These are phyloP conservation scores for Neonectria ditissima DNA, from an alignment of 2,329 filamentous ascomycete species.

Conservation along the genomic window DNA sequence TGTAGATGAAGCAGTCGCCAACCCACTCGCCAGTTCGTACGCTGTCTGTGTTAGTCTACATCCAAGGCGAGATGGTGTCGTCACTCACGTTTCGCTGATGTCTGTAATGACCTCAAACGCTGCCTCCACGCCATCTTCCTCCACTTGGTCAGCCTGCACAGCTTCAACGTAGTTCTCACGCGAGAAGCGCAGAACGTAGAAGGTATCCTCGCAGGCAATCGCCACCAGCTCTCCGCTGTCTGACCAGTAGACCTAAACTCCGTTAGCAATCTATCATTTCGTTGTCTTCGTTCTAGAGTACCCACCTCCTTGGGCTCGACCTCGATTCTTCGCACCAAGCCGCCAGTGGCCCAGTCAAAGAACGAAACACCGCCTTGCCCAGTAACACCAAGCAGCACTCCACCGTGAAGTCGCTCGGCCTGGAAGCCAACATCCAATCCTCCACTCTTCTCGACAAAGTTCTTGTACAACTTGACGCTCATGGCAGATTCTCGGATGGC, in stretches of 20 bases:
- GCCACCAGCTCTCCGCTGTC: conserved; percentile 94
- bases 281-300: background rate
- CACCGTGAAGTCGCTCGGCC: conserved; percentile 89
- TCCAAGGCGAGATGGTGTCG: too few species aligned
- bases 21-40: conserved; percentile 98
- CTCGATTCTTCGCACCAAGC: conserved; percentile 91
- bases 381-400: conserved; percentile 91
- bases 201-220: conserved; percentile 93
- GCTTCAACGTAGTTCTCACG: conserved; percentile 89
- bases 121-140: conserved; percentile 92
- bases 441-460: conserved; percentile 91
- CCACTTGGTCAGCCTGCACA: conserved; percentile 82
- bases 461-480: conserved; percentile 97
- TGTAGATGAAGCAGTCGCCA: conserved; percentile 99
- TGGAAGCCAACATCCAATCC: conserved; percentile 95
- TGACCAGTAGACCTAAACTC: conserved; percentile 87
- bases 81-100: conserved; percentile 82
- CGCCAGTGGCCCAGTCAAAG: conserved; percentile 95
- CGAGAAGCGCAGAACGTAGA: conserved; percentile 93
- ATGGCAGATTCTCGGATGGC: conserved; percentile 95
- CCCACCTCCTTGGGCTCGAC: conserved; percentile 69
- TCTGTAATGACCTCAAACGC: conserved; percentile 98
- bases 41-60: conserved; percentile 54
- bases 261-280: conserved; percentile 15
- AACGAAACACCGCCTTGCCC: conserved; percentile 95